These are phyloP conservation scores for Oemleria cerasiformis DNA, from an alignment of 306 rosid species.

Conservation along the genomic window DNA sequence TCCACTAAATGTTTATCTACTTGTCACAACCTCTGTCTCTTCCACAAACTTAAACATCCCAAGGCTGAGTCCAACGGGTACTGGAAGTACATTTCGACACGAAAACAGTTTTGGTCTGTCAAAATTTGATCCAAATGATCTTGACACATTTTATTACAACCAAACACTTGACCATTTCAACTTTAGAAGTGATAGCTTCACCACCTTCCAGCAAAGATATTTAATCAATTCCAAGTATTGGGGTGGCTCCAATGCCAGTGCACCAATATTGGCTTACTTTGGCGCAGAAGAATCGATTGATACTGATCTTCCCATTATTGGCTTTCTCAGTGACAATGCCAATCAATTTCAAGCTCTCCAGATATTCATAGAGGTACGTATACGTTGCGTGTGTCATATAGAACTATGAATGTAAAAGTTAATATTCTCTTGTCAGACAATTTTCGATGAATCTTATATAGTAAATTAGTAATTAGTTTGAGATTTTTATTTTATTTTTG, in stretches of 20 bases:
- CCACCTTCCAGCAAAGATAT: slow-evolving; percentile 59
- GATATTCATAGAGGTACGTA: slow-evolving; percentile 61
- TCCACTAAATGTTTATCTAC: slow-evolving; percentile 17
- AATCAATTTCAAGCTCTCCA: slow-evolving; percentile 54
- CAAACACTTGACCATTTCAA: slow-evolving; percentile 79
- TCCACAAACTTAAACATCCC: slow-evolving; percentile 35
- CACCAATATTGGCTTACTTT: slow-evolving; percentile 63
- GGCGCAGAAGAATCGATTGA: slow-evolving; percentile 65
- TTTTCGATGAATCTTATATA: not conserved
- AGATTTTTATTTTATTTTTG: not conserved
- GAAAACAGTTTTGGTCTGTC: not conserved
- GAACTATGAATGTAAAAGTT: no score
- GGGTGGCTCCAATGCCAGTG: slow-evolving; percentile 56
- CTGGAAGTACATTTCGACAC: slow-evolving; percentile 25
- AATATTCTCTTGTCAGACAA: not conserved
- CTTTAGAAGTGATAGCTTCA: slow-evolving; percentile 55
- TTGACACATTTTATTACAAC: slow-evolving; percentile 46
- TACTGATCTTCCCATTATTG: slow-evolving; percentile 10
- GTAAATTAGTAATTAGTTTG: not conserved
- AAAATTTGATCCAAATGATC: slow-evolving; percentile 10
- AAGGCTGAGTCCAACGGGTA: slow-evolving; percentile 44
- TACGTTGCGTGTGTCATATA: not conserved
- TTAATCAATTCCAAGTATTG: slow-evolving; percentile 57
- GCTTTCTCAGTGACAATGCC: slow-evolving; percentile 65
- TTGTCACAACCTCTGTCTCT: slow-evolving; percentile 24